Conservation (phyloP, 768 basidiomycete genomes). For the Trametes elegans region DNA sequence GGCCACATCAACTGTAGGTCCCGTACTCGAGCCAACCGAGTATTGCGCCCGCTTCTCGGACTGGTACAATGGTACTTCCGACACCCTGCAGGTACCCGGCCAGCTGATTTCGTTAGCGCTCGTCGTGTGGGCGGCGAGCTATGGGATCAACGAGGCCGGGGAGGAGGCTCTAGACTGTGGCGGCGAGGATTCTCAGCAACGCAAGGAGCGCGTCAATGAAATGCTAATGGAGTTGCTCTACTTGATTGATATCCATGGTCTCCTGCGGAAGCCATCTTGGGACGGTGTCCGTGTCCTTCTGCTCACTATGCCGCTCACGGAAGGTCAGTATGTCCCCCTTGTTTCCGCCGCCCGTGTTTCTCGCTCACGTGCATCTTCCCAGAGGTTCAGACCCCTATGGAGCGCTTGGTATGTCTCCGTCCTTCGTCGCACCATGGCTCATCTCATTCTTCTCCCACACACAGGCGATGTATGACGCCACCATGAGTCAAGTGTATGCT, state of each 20-base stretch:
- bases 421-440: background rate
- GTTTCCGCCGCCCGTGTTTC: background rate
- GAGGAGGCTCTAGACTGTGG: conserved; percentile 42
- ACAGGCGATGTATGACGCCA: conserved; percentile 73
- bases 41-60: conserved; percentile 72
- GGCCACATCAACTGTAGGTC: conserved; percentile 49
- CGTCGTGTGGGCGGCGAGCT: conserved; percentile 87
- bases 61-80: conserved; percentile 55
- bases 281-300: conserved; percentile 83
- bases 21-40: conserved; percentile 79
- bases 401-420: conserved; percentile 42
- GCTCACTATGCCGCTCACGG: conserved; percentile 77
- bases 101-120: conserved; percentile 76
- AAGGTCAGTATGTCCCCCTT: conserved; percentile 52
- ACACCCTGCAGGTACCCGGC: conserved; percentile 67
- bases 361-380: conserved; percentile 9
- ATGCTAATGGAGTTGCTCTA: conserved; percentile 78
- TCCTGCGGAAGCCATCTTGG: conserved; percentile 81
- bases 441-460: conserved; percentile 9
- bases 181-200: conserved; percentile 37
- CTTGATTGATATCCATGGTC: conserved; percentile 75
- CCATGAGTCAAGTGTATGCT: conserved; percentile 77
- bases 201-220: conserved; percentile 55
- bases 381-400: conserved; percentile 46
- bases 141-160: conserved; percentile 82